Conservation (phyloP, 495 filamentous ascomycete species). For the Cairneyella variabilis region DNA sequence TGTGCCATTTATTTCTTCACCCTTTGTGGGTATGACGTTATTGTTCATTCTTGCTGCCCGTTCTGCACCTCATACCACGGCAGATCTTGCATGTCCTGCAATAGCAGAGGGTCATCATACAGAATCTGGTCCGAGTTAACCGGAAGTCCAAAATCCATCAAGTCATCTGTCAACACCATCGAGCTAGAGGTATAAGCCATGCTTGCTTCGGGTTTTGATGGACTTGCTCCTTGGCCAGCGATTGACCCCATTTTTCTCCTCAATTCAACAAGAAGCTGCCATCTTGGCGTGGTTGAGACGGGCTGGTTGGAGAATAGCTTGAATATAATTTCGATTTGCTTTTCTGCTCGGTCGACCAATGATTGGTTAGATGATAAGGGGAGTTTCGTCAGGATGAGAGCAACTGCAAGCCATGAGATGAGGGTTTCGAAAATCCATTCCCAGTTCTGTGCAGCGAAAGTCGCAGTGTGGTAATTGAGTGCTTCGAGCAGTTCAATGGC, state of each 20-base stretch:
- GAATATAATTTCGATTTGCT: conserved; percentile 14
- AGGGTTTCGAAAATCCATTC: conserved; percentile 20
- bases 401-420: conserved; percentile 13
- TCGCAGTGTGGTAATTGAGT: conserved; percentile 1
- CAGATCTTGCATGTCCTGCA: conserved; percentile 1
- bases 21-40: too few species aligned
- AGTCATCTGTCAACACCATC: neutral
- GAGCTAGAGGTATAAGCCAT: neutral
- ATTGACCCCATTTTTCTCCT: neutral
- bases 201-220: neutral
- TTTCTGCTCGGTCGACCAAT: conserved; percentile 13
- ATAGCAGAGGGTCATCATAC: too few species aligned
- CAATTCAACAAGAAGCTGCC: conserved; percentile 10
- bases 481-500: conserved; percentile 18
- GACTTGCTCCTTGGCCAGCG: neutral
- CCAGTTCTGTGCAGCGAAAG: conserved; percentile 12
- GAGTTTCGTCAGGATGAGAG: conserved; percentile 12
- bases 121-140: neutral
- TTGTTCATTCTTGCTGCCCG: too few species aligned
- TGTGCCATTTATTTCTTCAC: too few species aligned
- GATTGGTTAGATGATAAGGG: conserved; percentile 1
- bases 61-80: conserved; percentile 4
- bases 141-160: neutral
- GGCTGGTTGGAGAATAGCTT: neutral
- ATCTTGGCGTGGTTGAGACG: conserved; percentile 5